Percentiles rank a stretch among this genome's conserved stretches.
phyloP scores from a whole-genome alignment of 2,329 filamentous ascomycete species.

The Canariomyces notabilis region DNA sequence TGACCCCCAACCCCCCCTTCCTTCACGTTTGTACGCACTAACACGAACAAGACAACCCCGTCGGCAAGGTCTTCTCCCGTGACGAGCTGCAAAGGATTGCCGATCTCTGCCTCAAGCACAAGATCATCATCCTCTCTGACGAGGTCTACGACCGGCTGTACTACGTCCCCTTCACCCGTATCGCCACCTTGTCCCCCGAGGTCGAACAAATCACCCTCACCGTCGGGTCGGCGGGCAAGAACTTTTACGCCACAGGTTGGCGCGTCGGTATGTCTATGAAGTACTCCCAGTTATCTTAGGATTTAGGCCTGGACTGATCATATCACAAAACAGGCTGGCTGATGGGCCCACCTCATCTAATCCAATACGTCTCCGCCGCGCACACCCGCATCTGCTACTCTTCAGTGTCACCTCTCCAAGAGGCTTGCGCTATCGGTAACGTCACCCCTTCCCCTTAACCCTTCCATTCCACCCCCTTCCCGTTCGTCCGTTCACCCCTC shows the following conservation, averaged over 20 bases:
- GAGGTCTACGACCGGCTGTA: conserved; percentile 93
- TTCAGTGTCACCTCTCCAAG: conserved; percentile 87
- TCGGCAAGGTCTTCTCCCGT: conserved; percentile 89
- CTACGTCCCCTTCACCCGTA: conserved; percentile 91
- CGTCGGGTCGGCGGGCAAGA: conserved; percentile 94
- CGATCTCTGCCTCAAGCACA: conserved; percentile 83
- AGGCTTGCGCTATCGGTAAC: conserved; percentile 75
- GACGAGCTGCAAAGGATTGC: conserved; percentile 81
- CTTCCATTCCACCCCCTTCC: background rate
- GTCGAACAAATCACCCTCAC: conserved; percentile 84
- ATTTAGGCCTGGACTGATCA: background rate
- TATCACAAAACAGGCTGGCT: conserved; percentile 63
- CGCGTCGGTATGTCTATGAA: conserved; percentile 66
- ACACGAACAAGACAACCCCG: conserved; percentile 67
- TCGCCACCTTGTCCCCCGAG: conserved; percentile 86
- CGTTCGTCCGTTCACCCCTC: background rate
- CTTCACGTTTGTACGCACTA: background rate
- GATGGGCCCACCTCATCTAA: conserved; percentile 80
- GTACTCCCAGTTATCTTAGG: too few species aligned
- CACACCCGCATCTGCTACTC: conserved; percentile 97
- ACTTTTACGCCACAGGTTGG: conserved; percentile 98
- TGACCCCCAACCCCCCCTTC: background rate
- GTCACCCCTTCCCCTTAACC: background rate
- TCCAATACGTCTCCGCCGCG: conserved; percentile 86
- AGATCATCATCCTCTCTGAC: conserved; percentile 88